A percentile compares a stretch with the other conserved stretches of the same genome.
phyloP scores from a whole-genome alignment of 1,284 basidiomycete genomes.

The Tylopilus sp. region DNA sequence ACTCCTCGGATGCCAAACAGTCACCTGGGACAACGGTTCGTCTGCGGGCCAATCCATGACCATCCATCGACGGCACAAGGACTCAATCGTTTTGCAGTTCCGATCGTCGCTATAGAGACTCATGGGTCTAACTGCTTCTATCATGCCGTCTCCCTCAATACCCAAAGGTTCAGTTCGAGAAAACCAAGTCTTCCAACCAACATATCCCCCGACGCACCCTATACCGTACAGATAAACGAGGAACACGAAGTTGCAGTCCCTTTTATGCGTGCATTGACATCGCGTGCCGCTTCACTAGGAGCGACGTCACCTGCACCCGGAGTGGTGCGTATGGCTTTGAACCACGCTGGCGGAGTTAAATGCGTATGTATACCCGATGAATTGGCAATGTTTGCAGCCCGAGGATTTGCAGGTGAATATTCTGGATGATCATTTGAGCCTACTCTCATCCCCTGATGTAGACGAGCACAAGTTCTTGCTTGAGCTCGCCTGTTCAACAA shows the following conservation, averaged over 20 bases:
- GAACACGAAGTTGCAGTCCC: slow-evolving; percentile 48
- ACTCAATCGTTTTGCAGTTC: slow-evolving; percentile 41
- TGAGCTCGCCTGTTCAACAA: slow-evolving; percentile 67
- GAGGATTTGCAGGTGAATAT: slow-evolving; percentile 50
- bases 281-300: slow-evolving; percentile 64
- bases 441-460: slow-evolving; percentile 27
- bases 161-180: slow-evolving; percentile 38
- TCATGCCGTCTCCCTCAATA: slow-evolving; percentile 59
- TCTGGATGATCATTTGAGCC: neutral
- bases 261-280: slow-evolving; percentile 51
- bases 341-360: slow-evolving; percentile 49
- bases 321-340: slow-evolving; percentile 58
- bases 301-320: slow-evolving; percentile 58
- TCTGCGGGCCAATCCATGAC: neutral
- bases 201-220: slow-evolving; percentile 29
- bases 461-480: slow-evolving; percentile 71
- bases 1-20: slow-evolving; percentile 54
- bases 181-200: slow-evolving; percentile 20
- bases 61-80: neutral
- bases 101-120: slow-evolving; percentile 61
- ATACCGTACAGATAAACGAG: slow-evolving; percentile 36
- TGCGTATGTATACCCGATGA: slow-evolving; percentile 63
- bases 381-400: slow-evolving; percentile 56
- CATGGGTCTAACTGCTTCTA: slow-evolving; percentile 70
- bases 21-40: slow-evolving; percentile 64